Conservation (phyloP, 1,284 basidiomycete genomes). For the Singerocomus inundabilis region DNA sequence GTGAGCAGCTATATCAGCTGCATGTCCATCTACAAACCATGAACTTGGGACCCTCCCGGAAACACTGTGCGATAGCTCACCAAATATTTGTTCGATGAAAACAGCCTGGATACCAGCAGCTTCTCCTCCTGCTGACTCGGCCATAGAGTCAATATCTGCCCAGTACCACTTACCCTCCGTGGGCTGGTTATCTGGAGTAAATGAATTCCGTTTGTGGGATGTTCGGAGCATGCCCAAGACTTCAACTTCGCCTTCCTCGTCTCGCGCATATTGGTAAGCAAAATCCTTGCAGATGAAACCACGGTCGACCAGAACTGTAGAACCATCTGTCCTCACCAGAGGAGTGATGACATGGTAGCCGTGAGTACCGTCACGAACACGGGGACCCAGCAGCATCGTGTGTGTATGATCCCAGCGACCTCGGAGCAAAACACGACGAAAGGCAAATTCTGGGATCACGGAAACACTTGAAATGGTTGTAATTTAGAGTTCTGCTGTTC, state of each 20-base stretch:
- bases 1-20: constrained; percentile 63
- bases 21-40: constrained; percentile 66
- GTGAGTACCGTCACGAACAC: constrained; percentile 82
- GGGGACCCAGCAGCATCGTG: constrained; percentile 82
- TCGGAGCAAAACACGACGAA: constrained; percentile 77
- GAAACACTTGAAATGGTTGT: constrained; percentile 45
- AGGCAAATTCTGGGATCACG: constrained; percentile 83
- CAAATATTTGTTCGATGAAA: constrained; percentile 82
- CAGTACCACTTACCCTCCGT: constrained; percentile 89
- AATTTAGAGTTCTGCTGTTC: constrained; percentile 10
- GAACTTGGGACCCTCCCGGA: constrained; percentile 8
- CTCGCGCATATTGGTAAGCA: constrained; percentile 36
- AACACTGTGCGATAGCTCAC: constrained; percentile 42
- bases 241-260: constrained; percentile 57
- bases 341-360: constrained; percentile 90
- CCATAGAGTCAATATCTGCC: constrained; percentile 84
- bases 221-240: constrained; percentile 75
- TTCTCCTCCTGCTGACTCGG: constrained; percentile 74
- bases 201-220: constrained; percentile 68
- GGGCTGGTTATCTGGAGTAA: constrained; percentile 88
- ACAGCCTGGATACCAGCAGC: constrained; percentile 76
- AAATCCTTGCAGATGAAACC: constrained; percentile 83
- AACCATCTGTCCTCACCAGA: constrained; percentile 70
- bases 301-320: constrained; percentile 86
- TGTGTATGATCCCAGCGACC: constrained; percentile 78